Evolutionary conservation across 352 stramenopile genomes (phyloP).

Genomic region (Phytophthora pistaciae): DNA sequence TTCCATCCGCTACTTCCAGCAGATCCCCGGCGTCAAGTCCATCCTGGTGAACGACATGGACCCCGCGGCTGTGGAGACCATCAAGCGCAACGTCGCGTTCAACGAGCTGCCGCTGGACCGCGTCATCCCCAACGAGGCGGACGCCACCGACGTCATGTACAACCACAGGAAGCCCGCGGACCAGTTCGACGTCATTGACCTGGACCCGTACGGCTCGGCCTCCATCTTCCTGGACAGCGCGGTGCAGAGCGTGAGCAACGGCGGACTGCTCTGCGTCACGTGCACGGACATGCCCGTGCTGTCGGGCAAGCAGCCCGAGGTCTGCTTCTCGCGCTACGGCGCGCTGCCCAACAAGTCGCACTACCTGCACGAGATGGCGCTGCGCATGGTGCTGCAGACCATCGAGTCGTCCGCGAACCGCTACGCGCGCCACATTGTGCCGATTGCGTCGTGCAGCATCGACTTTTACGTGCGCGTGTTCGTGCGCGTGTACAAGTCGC

Average conservation of each 20-base stretch:
- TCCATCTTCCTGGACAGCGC: constrained; percentile 99
- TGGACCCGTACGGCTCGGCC: constrained; percentile 99
- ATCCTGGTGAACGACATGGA: constrained; percentile 99
- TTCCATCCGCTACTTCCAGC: constrained; percentile 99
- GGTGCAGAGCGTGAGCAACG: constrained; percentile 94
- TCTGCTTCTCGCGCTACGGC: constrained; percentile 91
- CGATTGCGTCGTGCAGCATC: constrained; percentile 98
- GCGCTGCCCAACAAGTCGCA: constrained; percentile 89
- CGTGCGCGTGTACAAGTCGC: constrained; percentile 98
- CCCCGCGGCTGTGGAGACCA: constrained; percentile 94
- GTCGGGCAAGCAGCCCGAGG: constrained; percentile 89
- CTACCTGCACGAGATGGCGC: constrained; percentile 90
- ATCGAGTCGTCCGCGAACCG: constrained; percentile 95
- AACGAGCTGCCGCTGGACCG: constrained; percentile 86
- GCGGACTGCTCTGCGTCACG: constrained; percentile 98
- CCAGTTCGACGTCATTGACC: constrained; percentile 99
- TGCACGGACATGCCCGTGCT: constrained; percentile 99
- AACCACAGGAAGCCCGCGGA: constrained; percentile 86
- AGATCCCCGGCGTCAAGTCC: constrained; percentile 97
- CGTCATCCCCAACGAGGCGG: constrained; percentile 87
- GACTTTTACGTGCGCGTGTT: constrained; percentile 99
- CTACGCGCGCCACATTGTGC: constrained; percentile 97
- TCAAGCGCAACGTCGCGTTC: constrained; percentile 95
- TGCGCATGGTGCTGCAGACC: constrained; percentile 95
- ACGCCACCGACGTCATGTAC: constrained; percentile 91